Percentiles rank a stretch among this genome's conserved stretches.
Evolutionary conservation across 2,329 filamentous ascomycete genomes (phyloP).

Genomic region (Elsinoe necatrix): DNA sequence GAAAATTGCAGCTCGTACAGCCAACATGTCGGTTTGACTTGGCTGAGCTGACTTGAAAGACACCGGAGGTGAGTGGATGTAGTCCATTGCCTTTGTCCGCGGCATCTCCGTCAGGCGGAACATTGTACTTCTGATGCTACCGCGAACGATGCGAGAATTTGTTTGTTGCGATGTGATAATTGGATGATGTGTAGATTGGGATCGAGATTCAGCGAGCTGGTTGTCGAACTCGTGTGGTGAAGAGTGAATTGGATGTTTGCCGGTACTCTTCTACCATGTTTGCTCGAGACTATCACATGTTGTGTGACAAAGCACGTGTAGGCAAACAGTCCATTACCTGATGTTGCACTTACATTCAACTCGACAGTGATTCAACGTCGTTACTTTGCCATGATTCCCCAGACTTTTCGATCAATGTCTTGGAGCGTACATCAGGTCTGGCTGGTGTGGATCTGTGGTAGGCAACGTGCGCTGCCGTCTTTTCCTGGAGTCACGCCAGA

Average conservation of each 20-base stretch:
- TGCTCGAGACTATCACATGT: neutral
- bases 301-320: neutral
- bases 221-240: neutral
- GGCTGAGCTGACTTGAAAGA: slow-evolving; percentile 14
- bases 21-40: slow-evolving; percentile 16
- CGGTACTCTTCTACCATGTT: neutral
- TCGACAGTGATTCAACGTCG: neutral
- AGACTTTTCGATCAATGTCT: neutral
- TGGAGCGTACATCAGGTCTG: neutral
- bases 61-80: slow-evolving; percentile 15
- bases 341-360: too few species aligned
- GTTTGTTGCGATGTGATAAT: too few species aligned
- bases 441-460: neutral
- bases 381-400: neutral
- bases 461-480: neutral
- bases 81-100: neutral
- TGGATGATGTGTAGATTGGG: too few species aligned
- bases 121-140: slow-evolving; percentile 10
- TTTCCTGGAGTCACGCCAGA: neutral
- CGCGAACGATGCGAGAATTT: neutral
- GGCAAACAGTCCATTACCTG: neutral
- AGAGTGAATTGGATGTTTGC: neutral
- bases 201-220: neutral
- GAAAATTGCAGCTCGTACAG: slow-evolving; percentile 19
- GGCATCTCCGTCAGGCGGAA: slow-evolving; percentile 18